Conservation (phyloP, 1,284 basidiomycete genomes). For the Microstroma glucosiphilum region DNA sequence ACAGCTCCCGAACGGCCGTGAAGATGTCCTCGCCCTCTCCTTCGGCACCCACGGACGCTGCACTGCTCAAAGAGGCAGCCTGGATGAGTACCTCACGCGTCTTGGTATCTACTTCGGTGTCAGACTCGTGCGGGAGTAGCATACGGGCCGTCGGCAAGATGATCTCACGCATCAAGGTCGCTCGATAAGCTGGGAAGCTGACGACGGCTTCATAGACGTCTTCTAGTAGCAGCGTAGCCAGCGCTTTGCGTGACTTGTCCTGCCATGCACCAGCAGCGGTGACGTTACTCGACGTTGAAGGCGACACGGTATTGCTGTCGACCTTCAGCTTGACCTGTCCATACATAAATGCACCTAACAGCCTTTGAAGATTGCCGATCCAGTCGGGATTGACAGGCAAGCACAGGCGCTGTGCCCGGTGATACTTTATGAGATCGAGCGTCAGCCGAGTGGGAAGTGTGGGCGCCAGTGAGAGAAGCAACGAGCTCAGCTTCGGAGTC, state of each 20-base stretch:
- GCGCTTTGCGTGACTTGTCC: slow-evolving; percentile 22
- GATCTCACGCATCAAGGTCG: slow-evolving; percentile 34
- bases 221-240: slow-evolving; percentile 37
- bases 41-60: slow-evolving; percentile 12
- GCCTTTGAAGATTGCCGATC: slow-evolving; percentile 37
- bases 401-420: slow-evolving; percentile 39
- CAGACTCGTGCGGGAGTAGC: slow-evolving; percentile 29
- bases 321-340: slow-evolving; percentile 16
- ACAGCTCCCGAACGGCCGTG: slow-evolving; percentile 24
- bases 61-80: slow-evolving; percentile 33
- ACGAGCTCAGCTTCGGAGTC: slow-evolving; percentile 33
- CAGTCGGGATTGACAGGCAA: slow-evolving; percentile 42
- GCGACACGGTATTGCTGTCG: background rate
- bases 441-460: slow-evolving; percentile 38
- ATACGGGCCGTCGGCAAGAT: slow-evolving; percentile 38
- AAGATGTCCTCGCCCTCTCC: slow-evolving; percentile 16
- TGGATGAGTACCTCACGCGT: slow-evolving; percentile 38
- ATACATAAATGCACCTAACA: slow-evolving; percentile 43
- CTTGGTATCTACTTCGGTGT: slow-evolving; percentile 23
- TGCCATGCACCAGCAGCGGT: background rate
- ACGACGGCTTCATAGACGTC: slow-evolving; percentile 44
- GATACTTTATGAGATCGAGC: slow-evolving; percentile 37
- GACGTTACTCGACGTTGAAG: background rate
- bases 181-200: slow-evolving; percentile 35
- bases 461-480: slow-evolving; percentile 41